These are phyloP conservation scores for Pythium diclinum DNA, from an alignment of 352 stramenopile genomes.

Conservation along the genomic window DNA sequence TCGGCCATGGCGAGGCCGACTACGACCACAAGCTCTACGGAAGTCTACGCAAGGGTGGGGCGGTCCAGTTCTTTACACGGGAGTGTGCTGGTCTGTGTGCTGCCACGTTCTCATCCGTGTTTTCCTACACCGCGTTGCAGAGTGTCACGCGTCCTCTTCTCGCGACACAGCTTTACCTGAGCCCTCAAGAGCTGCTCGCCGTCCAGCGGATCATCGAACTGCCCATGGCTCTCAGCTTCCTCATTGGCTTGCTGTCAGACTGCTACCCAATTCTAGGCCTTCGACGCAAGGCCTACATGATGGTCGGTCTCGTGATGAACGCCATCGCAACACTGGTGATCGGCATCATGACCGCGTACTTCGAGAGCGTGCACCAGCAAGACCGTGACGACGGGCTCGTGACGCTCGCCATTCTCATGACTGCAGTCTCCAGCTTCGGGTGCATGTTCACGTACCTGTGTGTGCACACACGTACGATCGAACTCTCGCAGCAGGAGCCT, in stretches of 20 bases:
- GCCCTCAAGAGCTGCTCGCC: conserved; percentile 17
- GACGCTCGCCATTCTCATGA: conserved; percentile 26
- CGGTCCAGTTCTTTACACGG: conserved; percentile 27
- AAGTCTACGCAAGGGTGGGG: conserved; percentile 28
- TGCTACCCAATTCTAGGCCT: conserved; percentile 27
- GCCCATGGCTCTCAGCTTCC: conserved; percentile 26
- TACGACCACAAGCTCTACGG: conserved; percentile 28
- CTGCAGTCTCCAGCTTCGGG: conserved; percentile 25
- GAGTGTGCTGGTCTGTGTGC: conserved; percentile 23
- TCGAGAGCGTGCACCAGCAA: conserved; percentile 2
- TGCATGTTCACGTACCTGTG: conserved; percentile 37
- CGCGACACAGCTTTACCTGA: conserved; percentile 19
- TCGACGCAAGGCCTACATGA: conserved; percentile 33
- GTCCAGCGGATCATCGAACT: conserved; percentile 24
- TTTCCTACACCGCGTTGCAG: conserved; percentile 22
- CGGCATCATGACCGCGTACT: conserved; percentile 11
- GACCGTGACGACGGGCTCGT: conserved; percentile 19
- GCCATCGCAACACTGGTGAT: conserved; percentile 16
- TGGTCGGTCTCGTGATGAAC: conserved; percentile 27
- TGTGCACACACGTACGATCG: conserved; percentile 33
- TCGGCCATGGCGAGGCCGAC: conserved; percentile 6
- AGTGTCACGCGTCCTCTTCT: conserved; percentile 20
- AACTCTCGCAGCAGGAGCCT: conserved; percentile 36
- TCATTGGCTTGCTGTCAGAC: conserved; percentile 33
- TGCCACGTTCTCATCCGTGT: conserved; percentile 18